Evolutionary conservation across 768 basidiomycete species (phyloP).

Genomic region (Collybia mongolica): DNA sequence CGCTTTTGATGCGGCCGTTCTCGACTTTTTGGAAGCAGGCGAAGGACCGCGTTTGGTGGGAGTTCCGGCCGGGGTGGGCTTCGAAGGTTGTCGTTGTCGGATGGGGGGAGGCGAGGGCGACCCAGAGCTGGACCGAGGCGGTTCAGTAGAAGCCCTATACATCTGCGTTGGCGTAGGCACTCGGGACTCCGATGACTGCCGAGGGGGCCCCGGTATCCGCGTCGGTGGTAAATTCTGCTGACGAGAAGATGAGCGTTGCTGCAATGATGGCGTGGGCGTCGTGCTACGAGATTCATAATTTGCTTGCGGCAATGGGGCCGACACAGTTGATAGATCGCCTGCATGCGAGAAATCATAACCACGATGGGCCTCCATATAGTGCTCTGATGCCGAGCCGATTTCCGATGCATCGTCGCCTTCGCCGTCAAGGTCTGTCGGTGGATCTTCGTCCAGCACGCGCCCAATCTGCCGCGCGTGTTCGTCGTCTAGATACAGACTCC

Average conservation of each 20-base stretch:
- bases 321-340: constrained; percentile 19
- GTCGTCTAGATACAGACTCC: constrained; percentile 70
- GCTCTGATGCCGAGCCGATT: constrained; percentile 29
- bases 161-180: constrained; percentile 40
- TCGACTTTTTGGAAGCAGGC: constrained; percentile 25
- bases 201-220: constrained; percentile 41
- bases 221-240: constrained; percentile 27
- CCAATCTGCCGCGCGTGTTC: constrained; percentile 42
- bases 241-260: constrained; percentile 30
- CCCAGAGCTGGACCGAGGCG: constrained; percentile 32
- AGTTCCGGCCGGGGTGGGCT: constrained; percentile 20
- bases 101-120: constrained; percentile 22
- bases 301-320: constrained; percentile 16
- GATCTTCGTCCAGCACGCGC: constrained; percentile 72
- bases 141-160: constrained; percentile 36
- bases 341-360: constrained; percentile 16
- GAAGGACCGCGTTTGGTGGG: constrained; percentile 31
- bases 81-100: constrained; percentile 28
- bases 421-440: constrained; percentile 71
- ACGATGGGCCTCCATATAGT: constrained; percentile 20
- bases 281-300: constrained; percentile 34
- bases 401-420: constrained; percentile 42
- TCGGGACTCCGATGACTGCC: constrained; percentile 46
- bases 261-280: constrained; percentile 38
- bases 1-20: constrained; percentile 29